Evolutionary conservation across 2,329 filamentous ascomycete species (phyloP).

Genomic region (Kalaharituber pfeilii): DNA sequence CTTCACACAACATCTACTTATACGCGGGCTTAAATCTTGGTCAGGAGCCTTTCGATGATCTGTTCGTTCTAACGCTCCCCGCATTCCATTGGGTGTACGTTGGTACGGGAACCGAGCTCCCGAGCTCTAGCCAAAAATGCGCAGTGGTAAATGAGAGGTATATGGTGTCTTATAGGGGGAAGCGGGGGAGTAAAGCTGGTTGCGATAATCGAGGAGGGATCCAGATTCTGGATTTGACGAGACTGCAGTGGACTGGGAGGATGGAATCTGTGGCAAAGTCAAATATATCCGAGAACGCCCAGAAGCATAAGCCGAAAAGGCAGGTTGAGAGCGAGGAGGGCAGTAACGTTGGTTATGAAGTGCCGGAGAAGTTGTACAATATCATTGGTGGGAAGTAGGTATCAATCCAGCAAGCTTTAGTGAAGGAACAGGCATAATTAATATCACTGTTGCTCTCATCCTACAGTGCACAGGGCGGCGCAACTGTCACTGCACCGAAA

Average conservation of each 20-base stretch:
- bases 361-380: constrained; percentile 45
- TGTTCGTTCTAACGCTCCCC: neutral
- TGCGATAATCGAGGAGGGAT: neutral
- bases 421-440: neutral
- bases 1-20: constrained; percentile 60
- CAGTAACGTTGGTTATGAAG: constrained; percentile 24
- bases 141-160: neutral
- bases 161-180: neutral
- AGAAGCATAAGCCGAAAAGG: no score
- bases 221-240: neutral
- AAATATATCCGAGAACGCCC: no score
- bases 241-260: neutral
- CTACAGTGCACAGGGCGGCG: neutral
- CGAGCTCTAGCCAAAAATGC: neutral
- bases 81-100: neutral
- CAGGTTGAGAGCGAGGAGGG: no score
- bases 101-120: neutral
- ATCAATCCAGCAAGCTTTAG: neutral
- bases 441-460: neutral
- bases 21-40: constrained; percentile 55
- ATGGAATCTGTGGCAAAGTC: no score
- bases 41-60: neutral
- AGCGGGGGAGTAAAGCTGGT: neutral
- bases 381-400: constrained; percentile 44
- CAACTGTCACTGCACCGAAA: neutral